Evolutionary conservation across 768 basidiomycete genomes (phyloP).

Genomic region (Clitopilus hobsonii): DNA sequence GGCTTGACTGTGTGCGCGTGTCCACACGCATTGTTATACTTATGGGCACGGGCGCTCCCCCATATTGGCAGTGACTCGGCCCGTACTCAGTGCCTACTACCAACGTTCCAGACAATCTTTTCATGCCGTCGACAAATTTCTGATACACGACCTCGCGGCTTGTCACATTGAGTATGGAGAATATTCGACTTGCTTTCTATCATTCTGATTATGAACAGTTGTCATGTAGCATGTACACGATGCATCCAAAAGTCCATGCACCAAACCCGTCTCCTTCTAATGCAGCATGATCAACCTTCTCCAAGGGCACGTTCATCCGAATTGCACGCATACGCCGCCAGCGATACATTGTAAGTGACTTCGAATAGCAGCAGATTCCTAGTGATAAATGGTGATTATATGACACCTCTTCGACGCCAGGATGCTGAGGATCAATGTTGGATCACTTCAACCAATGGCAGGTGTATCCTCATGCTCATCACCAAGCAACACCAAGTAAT

Average conservation of each 20-base stretch:
- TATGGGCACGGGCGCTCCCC: too few species aligned
- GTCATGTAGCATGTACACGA: neutral
- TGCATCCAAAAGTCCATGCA: neutral
- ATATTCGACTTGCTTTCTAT: neutral
- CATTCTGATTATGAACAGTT: neutral
- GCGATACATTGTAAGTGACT: too few species aligned
- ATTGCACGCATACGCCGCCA: neutral
- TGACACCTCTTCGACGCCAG: neutral
- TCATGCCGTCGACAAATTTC: neutral
- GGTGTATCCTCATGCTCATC: neutral
- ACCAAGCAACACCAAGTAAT: neutral
- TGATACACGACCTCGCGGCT: neutral
- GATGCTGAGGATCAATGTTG: neutral
- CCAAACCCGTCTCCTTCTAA: neutral
- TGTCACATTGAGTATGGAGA: neutral
- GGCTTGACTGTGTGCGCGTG: neutral
- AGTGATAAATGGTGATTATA: neutral
- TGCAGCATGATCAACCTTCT: neutral
- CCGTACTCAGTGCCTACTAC: neutral
- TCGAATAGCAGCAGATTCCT: too few species aligned
- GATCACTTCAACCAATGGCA: neutral
- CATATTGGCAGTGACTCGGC: neutral
- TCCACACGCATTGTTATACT: neutral
- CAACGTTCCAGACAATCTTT: neutral
- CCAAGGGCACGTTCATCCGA: neutral